Evolutionary conservation across 352 stramenopile species (phyloP).

Genomic region (Globisporangium okanoganense): DNA sequence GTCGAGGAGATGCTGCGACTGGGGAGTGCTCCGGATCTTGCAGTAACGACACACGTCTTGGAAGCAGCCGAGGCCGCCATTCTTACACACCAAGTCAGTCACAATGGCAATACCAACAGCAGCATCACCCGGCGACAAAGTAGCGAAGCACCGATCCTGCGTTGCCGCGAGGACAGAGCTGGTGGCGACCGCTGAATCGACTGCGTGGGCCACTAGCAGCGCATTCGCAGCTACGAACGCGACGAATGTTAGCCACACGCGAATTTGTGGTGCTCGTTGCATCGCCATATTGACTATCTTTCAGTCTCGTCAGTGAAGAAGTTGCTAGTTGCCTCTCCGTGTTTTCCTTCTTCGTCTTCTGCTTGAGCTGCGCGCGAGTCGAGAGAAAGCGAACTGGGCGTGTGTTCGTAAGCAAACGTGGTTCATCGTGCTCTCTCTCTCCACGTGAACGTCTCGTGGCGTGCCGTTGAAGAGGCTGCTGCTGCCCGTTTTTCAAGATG

Average conservation of each 20-base stretch:
- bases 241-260: neutral
- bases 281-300: neutral
- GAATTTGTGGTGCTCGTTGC: neutral
- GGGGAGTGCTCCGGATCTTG: slow-evolving; percentile 7
- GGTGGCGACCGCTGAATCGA: neutral
- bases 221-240: neutral
- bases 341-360: neutral
- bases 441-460: neutral
- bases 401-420: neutral
- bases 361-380: neutral
- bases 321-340: neutral
- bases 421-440: neutral
- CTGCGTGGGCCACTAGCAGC: neutral
- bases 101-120: slow-evolving; percentile 18
- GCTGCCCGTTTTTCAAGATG: slow-evolving; percentile 1
- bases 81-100: slow-evolving; percentile 14
- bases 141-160: neutral
- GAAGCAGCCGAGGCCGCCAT: slow-evolving; percentile 22
- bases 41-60: slow-evolving; percentile 22
- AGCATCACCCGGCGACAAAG: slow-evolving; percentile 9
- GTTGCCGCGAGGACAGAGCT: neutral
- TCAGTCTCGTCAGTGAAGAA: neutral
- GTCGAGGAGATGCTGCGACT: slow-evolving; percentile 16
- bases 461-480: neutral
- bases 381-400: neutral